phyloP scores from a whole-genome alignment of 176 grass and related monocot genomes.

The Metroxylon sagu region DNA sequence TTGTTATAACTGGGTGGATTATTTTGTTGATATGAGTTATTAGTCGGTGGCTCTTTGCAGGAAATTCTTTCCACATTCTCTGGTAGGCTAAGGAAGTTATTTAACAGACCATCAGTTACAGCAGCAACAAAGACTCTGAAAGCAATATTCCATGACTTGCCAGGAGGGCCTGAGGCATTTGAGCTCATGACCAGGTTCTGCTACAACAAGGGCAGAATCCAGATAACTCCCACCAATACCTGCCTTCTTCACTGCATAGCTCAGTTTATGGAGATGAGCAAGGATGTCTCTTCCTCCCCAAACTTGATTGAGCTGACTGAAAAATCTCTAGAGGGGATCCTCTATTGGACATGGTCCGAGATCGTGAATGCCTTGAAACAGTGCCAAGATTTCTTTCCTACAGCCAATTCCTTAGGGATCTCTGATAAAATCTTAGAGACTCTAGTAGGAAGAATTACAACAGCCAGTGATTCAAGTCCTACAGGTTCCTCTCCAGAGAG shows the following conservation, averaged over 20 bases:
- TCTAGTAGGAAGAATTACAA: constrained; percentile 45
- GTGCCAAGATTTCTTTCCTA: constrained; percentile 50
- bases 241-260: constrained; percentile 55
- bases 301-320: constrained; percentile 47
- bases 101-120: constrained; percentile 15
- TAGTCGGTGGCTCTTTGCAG: constrained; percentile 24
- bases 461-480: constrained; percentile 48
- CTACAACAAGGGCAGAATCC: constrained; percentile 25
- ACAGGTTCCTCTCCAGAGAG: constrained; percentile 81
- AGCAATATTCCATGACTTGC: constrained; percentile 49
- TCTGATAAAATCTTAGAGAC: constrained; percentile 43
- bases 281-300: constrained; percentile 14
- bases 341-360: constrained; percentile 70
- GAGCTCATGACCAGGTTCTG: constrained; percentile 79
- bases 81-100: constrained; percentile 33
- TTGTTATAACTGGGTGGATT: too few relatives aligned
- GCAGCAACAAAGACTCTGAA: constrained; percentile 23
- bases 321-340: constrained; percentile 51
- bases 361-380: constrained; percentile 52
- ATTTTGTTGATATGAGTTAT: too few relatives aligned
- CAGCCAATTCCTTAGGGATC: constrained; percentile 30
- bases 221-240: constrained; percentile 50
- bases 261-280: constrained; percentile 62
- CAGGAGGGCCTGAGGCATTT: constrained; percentile 69
- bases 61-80: constrained; percentile 59